Base-by-base conservation (phyloP, 805 yeast species). In the Starmerella gropengiesseri region DNA sequence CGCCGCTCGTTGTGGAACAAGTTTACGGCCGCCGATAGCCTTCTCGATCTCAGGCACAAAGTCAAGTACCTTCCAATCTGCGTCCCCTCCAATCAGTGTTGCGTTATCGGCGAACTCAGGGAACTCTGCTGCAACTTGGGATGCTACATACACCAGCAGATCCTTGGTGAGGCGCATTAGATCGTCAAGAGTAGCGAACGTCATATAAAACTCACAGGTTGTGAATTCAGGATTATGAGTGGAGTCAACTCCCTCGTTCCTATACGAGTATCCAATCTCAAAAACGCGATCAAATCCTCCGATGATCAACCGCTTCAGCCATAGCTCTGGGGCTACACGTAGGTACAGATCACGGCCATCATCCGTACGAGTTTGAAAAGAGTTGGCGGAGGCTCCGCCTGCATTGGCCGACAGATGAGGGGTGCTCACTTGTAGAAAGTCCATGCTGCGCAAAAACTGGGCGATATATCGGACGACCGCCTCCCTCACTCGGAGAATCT, bases 161-260 rank as follows among this genome's bases (percentile, higher is more conserved):
- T 64, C 62, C 53, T 83, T 81, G 1, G 93, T 78, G 26, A 78
- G 53, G 0, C 43, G 45, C 70, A 85, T 81, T 45, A 89, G 63
- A 21, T 81, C 81, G 0, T 73, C 71, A 50, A 91, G 63, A 8
- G 72, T 66, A 0, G 80, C 75, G 56, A 71, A 86, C 0, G 82
- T 70, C 54, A 80, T 81, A 59, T 89, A 89, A 53, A 85, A 82
- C 58, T 89, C 98, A 57, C 95, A 77, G 2, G 85, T 75, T 1
- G 94, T 79, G 58, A 87, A 89, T 56, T 89, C 98, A 0, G 95
- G 94, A 60, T 89, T 91, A 59, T 89, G 98, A 0, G 95, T 82
- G 1, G 81, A 68, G 58, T 89, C 98, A 22, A 89, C 69, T 6
- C 96, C 95, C 62, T 91, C 98, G 55, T 91, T 91, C 54, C 98